Evolutionary conservation across 768 basidiomycete genomes (phyloP).

Genomic region (Cubamyces lactineus): DNA sequence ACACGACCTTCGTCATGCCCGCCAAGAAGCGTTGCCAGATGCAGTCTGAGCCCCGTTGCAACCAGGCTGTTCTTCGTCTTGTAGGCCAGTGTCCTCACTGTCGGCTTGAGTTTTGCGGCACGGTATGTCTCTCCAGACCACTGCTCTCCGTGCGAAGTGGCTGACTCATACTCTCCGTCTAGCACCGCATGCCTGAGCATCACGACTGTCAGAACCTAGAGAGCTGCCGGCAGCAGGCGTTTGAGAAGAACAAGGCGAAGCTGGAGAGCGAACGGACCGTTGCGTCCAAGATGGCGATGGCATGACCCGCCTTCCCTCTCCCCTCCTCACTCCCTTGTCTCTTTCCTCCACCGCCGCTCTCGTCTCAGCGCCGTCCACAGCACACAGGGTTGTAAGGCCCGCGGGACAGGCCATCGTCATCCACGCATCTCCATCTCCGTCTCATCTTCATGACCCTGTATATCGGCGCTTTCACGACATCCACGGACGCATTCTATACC

Average conservation of each 20-base stretch:
- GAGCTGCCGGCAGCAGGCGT: constrained; percentile 86
- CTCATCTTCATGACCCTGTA: constrained; percentile 19
- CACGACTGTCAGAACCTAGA: constrained; percentile 84
- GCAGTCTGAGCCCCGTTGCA: constrained; percentile 61
- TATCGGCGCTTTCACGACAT: constrained; percentile 31
- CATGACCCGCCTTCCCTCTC: constrained; percentile 43
- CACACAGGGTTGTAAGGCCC: constrained; percentile 12
- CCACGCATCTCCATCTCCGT: constrained; percentile 19
- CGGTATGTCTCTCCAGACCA: constrained; percentile 49
- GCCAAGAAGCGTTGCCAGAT: constrained; percentile 89
- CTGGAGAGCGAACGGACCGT: constrained; percentile 88
- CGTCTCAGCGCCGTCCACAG: constrained; percentile 14
- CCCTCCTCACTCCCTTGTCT: constrained; percentile 9
- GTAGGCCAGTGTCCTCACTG: constrained; percentile 88
- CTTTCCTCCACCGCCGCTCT: constrained; percentile 11
- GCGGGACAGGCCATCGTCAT: constrained; percentile 27
- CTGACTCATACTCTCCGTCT: constrained; percentile 27
- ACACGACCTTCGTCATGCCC: constrained; percentile 54
- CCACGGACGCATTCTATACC: constrained; percentile 34
- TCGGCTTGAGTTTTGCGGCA: constrained; percentile 73
- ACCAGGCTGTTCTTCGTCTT: constrained; percentile 77
- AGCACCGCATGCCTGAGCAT: constrained; percentile 91
- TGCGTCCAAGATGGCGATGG: constrained; percentile 83
- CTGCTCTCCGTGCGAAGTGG: background rate
- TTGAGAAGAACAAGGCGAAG: constrained; percentile 85